Evolutionary conservation across 352 stramenopile genomes (phyloP).

Genomic region (Achlya hypogyna): DNA sequence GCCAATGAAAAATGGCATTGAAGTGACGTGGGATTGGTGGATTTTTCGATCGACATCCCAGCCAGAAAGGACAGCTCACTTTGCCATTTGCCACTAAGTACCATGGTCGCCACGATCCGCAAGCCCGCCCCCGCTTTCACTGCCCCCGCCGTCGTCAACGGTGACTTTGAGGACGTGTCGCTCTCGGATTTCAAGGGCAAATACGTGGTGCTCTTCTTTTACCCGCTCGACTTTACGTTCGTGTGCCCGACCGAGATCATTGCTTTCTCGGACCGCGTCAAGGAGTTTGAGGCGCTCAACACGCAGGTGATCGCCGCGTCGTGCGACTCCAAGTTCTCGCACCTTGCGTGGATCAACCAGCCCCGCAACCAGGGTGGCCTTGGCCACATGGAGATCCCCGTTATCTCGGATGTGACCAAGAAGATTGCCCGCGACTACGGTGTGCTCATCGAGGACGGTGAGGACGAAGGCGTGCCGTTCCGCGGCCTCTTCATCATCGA

Average conservation of each 20-base stretch:
- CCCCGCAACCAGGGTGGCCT: slow-evolving; percentile 84
- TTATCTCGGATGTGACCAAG: slow-evolving; percentile 87
- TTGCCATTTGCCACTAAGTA: neutral
- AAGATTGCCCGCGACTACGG: slow-evolving; percentile 74
- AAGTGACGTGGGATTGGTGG: too few relatives aligned
- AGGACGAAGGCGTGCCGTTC: slow-evolving; percentile 64
- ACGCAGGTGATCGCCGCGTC: slow-evolving; percentile 66
- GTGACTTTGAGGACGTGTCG: slow-evolving; percentile 75
- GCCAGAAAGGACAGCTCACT: neutral
- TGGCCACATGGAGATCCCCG: slow-evolving; percentile 85
- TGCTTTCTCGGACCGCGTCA: slow-evolving; percentile 72
- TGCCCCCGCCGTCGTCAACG: slow-evolving; percentile 64
- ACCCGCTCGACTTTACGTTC: slow-evolving; percentile 88
- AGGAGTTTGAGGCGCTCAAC: slow-evolving; percentile 75
- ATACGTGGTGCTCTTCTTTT: slow-evolving; percentile 90
- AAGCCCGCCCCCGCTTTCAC: slow-evolving; percentile 67
- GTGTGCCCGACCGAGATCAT: slow-evolving; percentile 89
- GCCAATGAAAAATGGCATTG: too few relatives aligned
- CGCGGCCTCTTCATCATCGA: slow-evolving; percentile 90
- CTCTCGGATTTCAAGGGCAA: slow-evolving; percentile 83
- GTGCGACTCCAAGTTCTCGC: slow-evolving; percentile 83
- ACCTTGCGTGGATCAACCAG: slow-evolving; percentile 86
- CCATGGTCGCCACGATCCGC: slow-evolving; percentile 56
- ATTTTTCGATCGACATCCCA: too few relatives aligned
- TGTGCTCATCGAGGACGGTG: slow-evolving; percentile 64